Percentiles rank a stretch among this genome's conserved stretches.
Evolutionary conservation across 2,329 filamentous ascomycete genomes (phyloP).

Genomic region (Cryphonectria carpinicola): DNA sequence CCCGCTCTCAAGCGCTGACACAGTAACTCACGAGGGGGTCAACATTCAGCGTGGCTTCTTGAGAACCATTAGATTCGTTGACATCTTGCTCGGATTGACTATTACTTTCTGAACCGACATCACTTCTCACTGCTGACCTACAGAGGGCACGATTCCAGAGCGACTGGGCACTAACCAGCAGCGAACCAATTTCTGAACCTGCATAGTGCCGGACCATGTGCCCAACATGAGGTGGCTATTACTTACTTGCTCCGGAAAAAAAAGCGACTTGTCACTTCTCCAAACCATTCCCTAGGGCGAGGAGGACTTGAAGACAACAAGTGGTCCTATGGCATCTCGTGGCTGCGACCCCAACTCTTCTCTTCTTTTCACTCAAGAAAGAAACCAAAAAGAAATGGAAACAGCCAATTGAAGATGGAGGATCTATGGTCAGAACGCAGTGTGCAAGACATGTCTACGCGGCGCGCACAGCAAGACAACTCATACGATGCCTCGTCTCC

Average conservation of each 20-base stretch:
- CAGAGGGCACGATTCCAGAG: background rate
- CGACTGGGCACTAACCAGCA: background rate
- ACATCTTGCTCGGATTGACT: background rate
- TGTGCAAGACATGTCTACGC: background rate
- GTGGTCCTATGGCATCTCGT: background rate
- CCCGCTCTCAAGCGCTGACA: conserved; percentile 1
- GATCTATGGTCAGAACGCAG: background rate
- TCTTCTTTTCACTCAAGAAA: background rate
- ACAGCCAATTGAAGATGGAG: background rate
- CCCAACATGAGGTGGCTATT: background rate
- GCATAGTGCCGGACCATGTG: background rate
- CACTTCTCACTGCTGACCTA: conserved; percentile 1
- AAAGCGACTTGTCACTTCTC: background rate
- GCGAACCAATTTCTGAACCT: background rate
- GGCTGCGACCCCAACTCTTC: background rate
- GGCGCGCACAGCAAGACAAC: background rate
- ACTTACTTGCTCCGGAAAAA: background rate
- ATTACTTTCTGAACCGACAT: background rate
- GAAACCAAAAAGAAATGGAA: background rate
- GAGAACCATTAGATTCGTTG: background rate
- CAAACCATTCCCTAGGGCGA: background rate
- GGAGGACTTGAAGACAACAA: background rate
- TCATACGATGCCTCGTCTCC: background rate
- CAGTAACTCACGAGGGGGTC: background rate
- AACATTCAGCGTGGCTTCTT: background rate